Base-by-base conservation (phyloP, 805 yeast species). In the Kazachstania martiniae region DNA sequence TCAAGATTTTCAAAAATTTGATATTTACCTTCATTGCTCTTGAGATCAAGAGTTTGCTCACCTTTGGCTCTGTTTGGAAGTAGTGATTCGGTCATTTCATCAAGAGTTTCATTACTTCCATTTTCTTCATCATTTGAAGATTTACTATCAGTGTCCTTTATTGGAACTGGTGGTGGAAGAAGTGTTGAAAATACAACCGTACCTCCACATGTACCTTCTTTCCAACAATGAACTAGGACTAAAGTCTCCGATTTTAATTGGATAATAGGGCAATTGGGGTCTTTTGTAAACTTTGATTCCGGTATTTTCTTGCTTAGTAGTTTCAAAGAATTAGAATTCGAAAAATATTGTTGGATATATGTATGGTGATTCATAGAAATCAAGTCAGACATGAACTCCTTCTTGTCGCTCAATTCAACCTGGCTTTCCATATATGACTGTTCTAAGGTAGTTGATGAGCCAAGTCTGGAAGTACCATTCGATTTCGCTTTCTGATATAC, bases 1-100 rank as follows among this genome's bases (percentile, higher is more conserved):
- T 71, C 76, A 12, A 78, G 49, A 8, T 47, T 47, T 5, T 52
- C 57, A 13, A 42, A 55, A 8, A 48, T 31, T 17, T 44, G 41
- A n/a, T 37, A 34, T 27, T 40, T 43, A 16, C 34, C 39, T 23
- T 15, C 28, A 23, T 23, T 23, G n/a, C n/a, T n/a, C n/a, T n/a
- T n/a, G n/a, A n/a, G n/a, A n/a, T n/a, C n/a, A 8, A 19, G 7
- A 8, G 21, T 19, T 7, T 7, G 7, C 8, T 23, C 13, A n/a
- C n/a, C n/a, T 19, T 8, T 8, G 10, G 22, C 8, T 19, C 22
- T 19, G 9, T 8, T 19, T 8, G 25, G n/a, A 6, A 9, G 13
- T 9, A 8, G 8, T 9, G 25, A 8, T 23, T 23, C 25, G 6
- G 25, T 23, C 21, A 19, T 8, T 8, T 10, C 21, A 19, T 19